Conservation (phyloP, 2,329 filamentous ascomycete genomes). For the Fusarium brevicatenulatum region DNA sequence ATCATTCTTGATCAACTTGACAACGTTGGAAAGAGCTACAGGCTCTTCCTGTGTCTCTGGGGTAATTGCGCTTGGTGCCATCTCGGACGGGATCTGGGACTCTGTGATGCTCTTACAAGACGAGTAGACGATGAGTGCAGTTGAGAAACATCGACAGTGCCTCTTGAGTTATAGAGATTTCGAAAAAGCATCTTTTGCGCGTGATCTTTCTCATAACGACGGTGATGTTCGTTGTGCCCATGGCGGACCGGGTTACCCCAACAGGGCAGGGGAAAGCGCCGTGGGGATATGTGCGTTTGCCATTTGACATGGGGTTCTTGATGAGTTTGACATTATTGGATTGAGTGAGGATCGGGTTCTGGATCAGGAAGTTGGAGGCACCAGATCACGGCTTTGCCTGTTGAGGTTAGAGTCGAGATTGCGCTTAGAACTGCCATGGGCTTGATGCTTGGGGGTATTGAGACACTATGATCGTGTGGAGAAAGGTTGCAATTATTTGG, state of each 20-base stretch:
- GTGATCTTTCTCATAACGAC: constrained; percentile 6
- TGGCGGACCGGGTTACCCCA: neutral
- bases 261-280: constrained; percentile 20
- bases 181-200: constrained; percentile 10
- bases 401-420: neutral
- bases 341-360: neutral
- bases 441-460: neutral
- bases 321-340: neutral
- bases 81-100: neutral
- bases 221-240: neutral
- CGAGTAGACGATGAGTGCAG: neutral
- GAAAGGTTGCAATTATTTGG: neutral
- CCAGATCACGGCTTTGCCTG: neutral
- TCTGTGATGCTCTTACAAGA: neutral
- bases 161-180: constrained; percentile 13
- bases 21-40: constrained; percentile 25
- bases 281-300: neutral
- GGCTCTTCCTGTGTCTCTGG: constrained; percentile 33
- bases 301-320: constrained; percentile 13
- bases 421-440: constrained; percentile 30
- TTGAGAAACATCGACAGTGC: neutral
- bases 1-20: constrained; percentile 43
- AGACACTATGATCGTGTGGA: neutral
- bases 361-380: constrained; percentile 31
- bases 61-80: constrained; percentile 41